These are phyloP conservation scores for Petunia secreta DNA, from an alignment of 257 asterid genomes.

Conservation along the genomic window DNA sequence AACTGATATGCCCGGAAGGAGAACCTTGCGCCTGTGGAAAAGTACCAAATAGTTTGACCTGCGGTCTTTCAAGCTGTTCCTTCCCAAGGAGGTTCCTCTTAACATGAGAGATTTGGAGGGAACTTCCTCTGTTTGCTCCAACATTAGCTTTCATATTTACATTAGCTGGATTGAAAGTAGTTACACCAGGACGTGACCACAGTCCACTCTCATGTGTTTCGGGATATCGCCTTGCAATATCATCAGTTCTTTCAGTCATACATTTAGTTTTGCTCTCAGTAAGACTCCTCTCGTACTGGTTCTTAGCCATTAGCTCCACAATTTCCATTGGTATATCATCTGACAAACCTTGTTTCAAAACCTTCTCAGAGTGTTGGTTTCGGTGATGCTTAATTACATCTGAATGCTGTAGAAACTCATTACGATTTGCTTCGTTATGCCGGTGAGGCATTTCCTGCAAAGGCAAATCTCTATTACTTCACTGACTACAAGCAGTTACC, in stretches of 20 bases:
- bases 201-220: constrained; percentile 31
- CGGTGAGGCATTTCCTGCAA: constrained; percentile 22
- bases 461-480: not conserved
- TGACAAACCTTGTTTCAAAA: constrained; percentile 39
- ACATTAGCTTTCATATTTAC: constrained; percentile 29
- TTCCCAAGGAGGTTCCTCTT: constrained; percentile 29
- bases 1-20: constrained; percentile 40
- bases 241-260: constrained; percentile 7
- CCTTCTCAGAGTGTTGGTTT: constrained; percentile 37
- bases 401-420: constrained; percentile 21
- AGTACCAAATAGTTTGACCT: constrained; percentile 40
- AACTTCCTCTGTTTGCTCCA: constrained; percentile 22
- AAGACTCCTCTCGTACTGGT: constrained; percentile 65
- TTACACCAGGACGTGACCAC: constrained; percentile 29
- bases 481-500: constrained; percentile 9
- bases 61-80: constrained; percentile 35
- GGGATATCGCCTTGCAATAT: constrained; percentile 17
- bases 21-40: constrained; percentile 39
- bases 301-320: constrained; percentile 73
- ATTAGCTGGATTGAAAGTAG: constrained; percentile 36
- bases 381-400: constrained; percentile 30
- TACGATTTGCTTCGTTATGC: constrained; percentile 21
- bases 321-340: constrained; percentile 59
- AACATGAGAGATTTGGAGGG: constrained; percentile 28
- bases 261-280: constrained; percentile 16